These are phyloP conservation scores for Achaetomiella virescens DNA, from an alignment of 495 filamentous ascomycete species.

Conservation along the genomic window DNA sequence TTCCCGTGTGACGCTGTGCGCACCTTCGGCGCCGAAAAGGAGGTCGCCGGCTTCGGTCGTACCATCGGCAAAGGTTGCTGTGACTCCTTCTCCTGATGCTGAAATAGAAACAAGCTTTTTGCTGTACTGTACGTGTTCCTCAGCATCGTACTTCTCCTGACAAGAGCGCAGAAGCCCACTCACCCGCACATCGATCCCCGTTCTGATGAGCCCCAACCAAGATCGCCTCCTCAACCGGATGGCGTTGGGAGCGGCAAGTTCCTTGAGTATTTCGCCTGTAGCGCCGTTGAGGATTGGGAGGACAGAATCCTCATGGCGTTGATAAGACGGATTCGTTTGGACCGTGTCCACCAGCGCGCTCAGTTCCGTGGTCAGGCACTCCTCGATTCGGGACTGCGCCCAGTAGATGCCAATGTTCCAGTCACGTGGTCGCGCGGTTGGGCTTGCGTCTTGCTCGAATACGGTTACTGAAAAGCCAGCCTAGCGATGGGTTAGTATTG, in stretches of 20 bases:
- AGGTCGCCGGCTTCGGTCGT: constrained; percentile 29
- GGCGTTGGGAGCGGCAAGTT: constrained; percentile 31
- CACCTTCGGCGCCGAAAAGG: constrained; percentile 40
- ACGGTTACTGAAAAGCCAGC: constrained; percentile 38
- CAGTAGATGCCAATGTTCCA: constrained; percentile 50
- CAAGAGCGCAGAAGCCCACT: neutral
- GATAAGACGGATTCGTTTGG: constrained; percentile 37
- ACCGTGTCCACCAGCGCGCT: constrained; percentile 30
- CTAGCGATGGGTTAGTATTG: constrained; percentile 17
- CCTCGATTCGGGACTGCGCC: constrained; percentile 35
- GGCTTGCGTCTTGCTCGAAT: constrained; percentile 36
- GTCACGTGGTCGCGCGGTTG: constrained; percentile 35
- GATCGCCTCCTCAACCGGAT: constrained; percentile 39
- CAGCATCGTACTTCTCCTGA: neutral
- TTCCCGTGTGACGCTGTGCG: constrained; percentile 34
- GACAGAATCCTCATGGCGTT: constrained; percentile 24
- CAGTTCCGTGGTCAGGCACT: constrained; percentile 32
- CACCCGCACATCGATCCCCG: constrained; percentile 40
- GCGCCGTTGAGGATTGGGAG: constrained; percentile 37
- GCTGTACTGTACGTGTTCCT: constrained; percentile 17
- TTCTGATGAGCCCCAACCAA: constrained; percentile 33
- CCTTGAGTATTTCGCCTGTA: constrained; percentile 37
- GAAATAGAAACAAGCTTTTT: constrained; percentile 3
- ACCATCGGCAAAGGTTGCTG: constrained; percentile 36
- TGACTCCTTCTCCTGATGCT: constrained; percentile 18